Percentiles rank a stretch among this genome's conserved stretches.
Conservation (phyloP, 805 yeast genomes). For the Cyberlindnera americana region DNA sequence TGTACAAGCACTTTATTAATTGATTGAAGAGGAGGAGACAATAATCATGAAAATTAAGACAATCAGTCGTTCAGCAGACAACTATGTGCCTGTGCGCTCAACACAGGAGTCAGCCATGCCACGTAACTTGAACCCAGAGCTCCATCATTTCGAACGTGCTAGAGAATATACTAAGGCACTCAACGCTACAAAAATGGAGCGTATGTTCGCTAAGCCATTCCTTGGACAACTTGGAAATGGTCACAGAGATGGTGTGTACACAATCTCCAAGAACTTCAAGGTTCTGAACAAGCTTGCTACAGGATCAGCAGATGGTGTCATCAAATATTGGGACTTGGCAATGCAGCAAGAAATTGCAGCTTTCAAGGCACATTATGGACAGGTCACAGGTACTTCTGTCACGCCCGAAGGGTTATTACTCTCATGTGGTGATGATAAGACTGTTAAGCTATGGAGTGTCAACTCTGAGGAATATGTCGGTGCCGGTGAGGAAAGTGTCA, state of each 20-base stretch:
- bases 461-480: constrained; percentile 46
- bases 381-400: constrained; percentile 80
- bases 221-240: constrained; percentile 93
- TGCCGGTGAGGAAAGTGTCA: constrained; percentile 32
- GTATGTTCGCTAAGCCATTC: constrained; percentile 98
- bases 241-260: constrained; percentile 91
- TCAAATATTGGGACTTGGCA: constrained; percentile 91
- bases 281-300: constrained; percentile 75
- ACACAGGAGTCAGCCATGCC: constrained; percentile 86
- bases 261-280: constrained; percentile 73
- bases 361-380: constrained; percentile 86
- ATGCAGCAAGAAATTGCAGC: constrained; percentile 71
- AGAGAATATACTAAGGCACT: constrained; percentile 93
- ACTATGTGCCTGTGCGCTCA: constrained; percentile 87
- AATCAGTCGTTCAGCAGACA: constrained; percentile 69
- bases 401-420: constrained; percentile 51
- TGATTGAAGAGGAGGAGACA: too few relatives aligned
- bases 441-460: constrained; percentile 86
- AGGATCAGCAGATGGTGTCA: constrained; percentile 93
- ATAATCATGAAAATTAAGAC: constrained; percentile 26
- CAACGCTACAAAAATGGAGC: constrained; percentile 90
- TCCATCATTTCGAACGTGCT: constrained; percentile 96
- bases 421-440: constrained; percentile 89
- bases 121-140: constrained; percentile 85
- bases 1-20: too few relatives aligned